phyloP scores from a whole-genome alignment of 192 early-diverging fungal species.

The Backusella australiensis region DNA sequence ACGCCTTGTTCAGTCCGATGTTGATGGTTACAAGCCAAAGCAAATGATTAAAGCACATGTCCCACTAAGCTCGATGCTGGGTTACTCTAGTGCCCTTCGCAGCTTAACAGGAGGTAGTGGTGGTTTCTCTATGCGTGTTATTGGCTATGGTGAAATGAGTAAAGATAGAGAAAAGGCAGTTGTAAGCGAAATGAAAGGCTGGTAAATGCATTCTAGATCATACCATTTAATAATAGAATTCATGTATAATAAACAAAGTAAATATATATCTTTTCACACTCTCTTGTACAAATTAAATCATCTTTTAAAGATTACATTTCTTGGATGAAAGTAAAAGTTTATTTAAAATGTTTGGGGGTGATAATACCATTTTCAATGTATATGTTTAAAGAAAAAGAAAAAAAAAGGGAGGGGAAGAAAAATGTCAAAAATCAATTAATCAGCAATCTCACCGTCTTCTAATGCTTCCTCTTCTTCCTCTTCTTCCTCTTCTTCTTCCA shows the following conservation, averaged over 20 bases:
- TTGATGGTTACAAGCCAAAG: slow-evolving; percentile 31
- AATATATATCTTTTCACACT: background rate
- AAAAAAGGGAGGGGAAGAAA: background rate
- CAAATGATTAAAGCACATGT: slow-evolving; percentile 60
- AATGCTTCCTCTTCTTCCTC: slow-evolving; percentile 15
- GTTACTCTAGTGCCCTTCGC: slow-evolving; percentile 78
- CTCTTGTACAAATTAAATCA: background rate
- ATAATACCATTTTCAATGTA: background rate
- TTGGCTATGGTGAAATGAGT: slow-evolving; percentile 78
- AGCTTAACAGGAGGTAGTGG: slow-evolving; percentile 88
- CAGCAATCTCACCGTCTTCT: slow-evolving; percentile 34
- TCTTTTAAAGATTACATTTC: background rate
- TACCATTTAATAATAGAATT: background rate
- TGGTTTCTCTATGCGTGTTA: slow-evolving; percentile 79
- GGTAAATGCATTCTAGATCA: slow-evolving; percentile 1
- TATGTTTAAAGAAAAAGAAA: background rate
- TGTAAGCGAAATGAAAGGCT: slow-evolving; percentile 56
- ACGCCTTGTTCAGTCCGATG: background rate
- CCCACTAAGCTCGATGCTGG: slow-evolving; percentile 80
- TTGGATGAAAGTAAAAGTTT: background rate
- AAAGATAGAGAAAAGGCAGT: slow-evolving; percentile 68
- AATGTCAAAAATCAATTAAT: background rate
- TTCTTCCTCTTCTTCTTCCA: slow-evolving; percentile 13
- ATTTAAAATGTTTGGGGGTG: background rate
- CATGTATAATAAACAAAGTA: background rate